Base-by-base conservation (phyloP, 345 rosid genomes). In the Lepidium aucheri region DNA sequence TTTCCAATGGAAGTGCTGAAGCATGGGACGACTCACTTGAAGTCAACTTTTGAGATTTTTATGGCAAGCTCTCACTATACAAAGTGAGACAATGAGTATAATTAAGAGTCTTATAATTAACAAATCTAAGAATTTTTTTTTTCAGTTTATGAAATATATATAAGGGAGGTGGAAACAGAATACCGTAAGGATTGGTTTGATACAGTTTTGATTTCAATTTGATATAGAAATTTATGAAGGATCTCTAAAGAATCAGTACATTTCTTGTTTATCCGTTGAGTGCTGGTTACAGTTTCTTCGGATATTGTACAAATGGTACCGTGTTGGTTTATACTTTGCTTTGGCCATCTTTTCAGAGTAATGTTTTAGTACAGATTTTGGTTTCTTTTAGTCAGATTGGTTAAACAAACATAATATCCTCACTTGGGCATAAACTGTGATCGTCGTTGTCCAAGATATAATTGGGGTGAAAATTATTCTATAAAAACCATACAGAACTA, bases 21-120 rank as follows among this genome's bases (percentile, higher is more conserved):
- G 95, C 89, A 52, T 89, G 97, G 98, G 98, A 92, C 61, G 97
- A 92, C 78, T 87, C 98, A 49, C 95, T 92, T 55, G 98, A 92
- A 72, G 95, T 96, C 70, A 85, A 95, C n/a, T 92, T 92, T 72
- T 92, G 84, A 92, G 73, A 45, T 71, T 67, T 55, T 32, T 12
- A 16, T 55, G 79, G 87, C 78, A 11, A 39, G 42, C 59, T 34
- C 24, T 53, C 13, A 33, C n/a, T 33, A 53, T 15, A 53, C 24
- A 32, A 33, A 33, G 41, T n/a, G 24, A n/a, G 14, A 8, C n/a
- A 53, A 5, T 6, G 24, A 53, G 30, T 26, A 26, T 26, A 26
- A 26, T 24, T 24, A 24, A 24, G 26, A 24, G 26, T 24, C 26
- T 26, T 26, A 4, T 26, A 4, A 26, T 28, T 28, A 28, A 28